Conservation (phyloP, 2,329 filamentous ascomycete genomes). For the Xylaria sp. region DNA sequence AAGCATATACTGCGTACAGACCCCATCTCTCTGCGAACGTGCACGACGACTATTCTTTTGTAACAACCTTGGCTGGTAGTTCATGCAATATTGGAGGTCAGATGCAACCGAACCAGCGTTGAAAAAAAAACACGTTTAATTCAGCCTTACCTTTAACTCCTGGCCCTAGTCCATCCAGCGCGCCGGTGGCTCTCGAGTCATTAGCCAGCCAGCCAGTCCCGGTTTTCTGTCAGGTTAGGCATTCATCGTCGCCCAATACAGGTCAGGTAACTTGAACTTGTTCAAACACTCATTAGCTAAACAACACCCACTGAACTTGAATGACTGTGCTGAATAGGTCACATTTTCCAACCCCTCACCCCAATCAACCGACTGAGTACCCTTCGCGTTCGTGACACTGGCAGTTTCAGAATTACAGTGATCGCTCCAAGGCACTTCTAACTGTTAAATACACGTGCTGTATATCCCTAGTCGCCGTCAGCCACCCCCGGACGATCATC, state of each 20-base stretch:
- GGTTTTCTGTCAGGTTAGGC: neutral
- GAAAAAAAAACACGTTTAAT: neutral
- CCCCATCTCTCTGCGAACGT: slow-evolving; percentile 3
- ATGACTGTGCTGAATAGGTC: neutral
- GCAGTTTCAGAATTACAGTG: slow-evolving; percentile 25
- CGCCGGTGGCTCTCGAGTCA: neutral
- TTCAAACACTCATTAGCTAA: neutral
- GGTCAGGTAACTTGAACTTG: neutral
- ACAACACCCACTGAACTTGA: neutral
- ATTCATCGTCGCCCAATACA: neutral
- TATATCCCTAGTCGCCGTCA: neutral
- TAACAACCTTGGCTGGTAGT: slow-evolving; percentile 1
- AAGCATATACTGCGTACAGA: slow-evolving; percentile 10
- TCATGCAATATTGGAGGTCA: slow-evolving; percentile 21
- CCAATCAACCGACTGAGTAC: neutral
- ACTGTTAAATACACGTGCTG: neutral
- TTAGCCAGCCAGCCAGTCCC: neutral
- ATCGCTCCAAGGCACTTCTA: neutral
- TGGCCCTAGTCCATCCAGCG: neutral
- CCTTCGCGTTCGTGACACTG: slow-evolving; percentile 18
- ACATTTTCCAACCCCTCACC: neutral
- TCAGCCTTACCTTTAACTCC: slow-evolving; percentile 2
- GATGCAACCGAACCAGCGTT: slow-evolving; percentile 17
- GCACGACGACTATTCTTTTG: neutral
- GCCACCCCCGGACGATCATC: slow-evolving; percentile 30